Evolutionary conservation across 108 stramenopile species (phyloP).

Genomic region (Nitzschia sp.): DNA sequence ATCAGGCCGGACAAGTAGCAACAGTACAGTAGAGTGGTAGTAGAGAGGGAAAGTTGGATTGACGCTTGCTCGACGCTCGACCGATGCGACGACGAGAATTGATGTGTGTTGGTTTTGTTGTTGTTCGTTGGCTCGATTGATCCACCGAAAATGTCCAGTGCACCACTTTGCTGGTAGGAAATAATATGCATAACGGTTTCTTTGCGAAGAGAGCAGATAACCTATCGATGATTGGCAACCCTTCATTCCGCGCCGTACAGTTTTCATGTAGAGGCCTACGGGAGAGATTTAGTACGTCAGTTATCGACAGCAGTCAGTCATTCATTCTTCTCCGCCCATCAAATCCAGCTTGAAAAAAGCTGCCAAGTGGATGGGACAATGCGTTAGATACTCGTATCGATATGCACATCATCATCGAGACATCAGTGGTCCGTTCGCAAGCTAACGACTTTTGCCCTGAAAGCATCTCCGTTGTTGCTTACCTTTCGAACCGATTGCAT

Average conservation of each 20-base stretch:
- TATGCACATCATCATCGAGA: constrained; percentile 2
- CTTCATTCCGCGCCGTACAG: not conserved
- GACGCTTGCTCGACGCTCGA: too few species aligned
- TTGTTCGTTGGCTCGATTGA: not conserved
- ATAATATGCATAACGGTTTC: too few species aligned
- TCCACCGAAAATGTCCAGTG: not conserved
- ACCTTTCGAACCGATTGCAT: not conserved
- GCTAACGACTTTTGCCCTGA: not conserved
- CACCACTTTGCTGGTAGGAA: too few species aligned
- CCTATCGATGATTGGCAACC: not conserved
- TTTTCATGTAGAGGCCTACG: not conserved
- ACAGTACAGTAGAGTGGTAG: too few species aligned
- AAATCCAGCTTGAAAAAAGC: not conserved
- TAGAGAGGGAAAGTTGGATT: too few species aligned
- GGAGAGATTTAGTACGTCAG: constrained; percentile 1
- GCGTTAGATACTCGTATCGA: too few species aligned
- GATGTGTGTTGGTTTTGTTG: not conserved
- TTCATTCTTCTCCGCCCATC: not conserved
- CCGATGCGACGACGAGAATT: too few species aligned
- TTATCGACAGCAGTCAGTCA: not conserved
- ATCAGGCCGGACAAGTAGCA: not conserved
- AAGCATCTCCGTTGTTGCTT: not conserved
- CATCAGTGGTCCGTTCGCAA: not conserved
- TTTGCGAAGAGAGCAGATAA: constrained; percentile 10
- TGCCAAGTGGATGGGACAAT: constrained; percentile 12